Evolutionary conservation across 768 basidiomycete species (phyloP).

Genomic region (Clitopilus hobsonii): DNA sequence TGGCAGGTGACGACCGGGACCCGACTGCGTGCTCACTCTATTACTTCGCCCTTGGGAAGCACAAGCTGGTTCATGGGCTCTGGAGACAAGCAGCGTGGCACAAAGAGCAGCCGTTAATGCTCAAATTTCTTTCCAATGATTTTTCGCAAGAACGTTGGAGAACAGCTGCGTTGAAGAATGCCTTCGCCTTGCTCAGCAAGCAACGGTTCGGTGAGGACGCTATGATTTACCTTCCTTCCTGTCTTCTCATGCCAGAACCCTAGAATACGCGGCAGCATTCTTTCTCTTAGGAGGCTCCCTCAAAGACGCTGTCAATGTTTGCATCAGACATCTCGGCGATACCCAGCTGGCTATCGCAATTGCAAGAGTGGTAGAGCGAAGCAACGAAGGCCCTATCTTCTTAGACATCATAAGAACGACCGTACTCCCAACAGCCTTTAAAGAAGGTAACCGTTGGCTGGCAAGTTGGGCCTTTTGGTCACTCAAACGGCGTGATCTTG

Average conservation of each 20-base stretch:
- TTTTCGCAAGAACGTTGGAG: constrained; percentile 82
- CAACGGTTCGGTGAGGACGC: constrained; percentile 88
- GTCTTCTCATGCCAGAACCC: no score
- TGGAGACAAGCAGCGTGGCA: constrained; percentile 97
- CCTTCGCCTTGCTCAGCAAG: constrained; percentile 87
- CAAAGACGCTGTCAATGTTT: constrained; percentile 90
- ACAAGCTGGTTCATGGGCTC: constrained; percentile 86
- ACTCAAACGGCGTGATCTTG: constrained; percentile 79
- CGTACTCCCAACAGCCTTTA: constrained; percentile 82
- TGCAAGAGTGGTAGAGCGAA: constrained; percentile 79
- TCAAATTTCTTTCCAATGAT: constrained; percentile 90
- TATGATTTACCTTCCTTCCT: no score
- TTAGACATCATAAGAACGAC: constrained; percentile 63
- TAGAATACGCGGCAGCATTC: constrained; percentile 98
- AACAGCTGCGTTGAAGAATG: constrained; percentile 94
- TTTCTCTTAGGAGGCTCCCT: constrained; percentile 87
- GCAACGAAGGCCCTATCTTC: constrained; percentile 77
- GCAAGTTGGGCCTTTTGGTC: constrained; percentile 97
- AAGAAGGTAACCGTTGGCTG: constrained; percentile 87
- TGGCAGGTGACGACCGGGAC: constrained; percentile 82
- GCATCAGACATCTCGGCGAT: constrained; percentile 81
- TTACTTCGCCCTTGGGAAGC: constrained; percentile 93
- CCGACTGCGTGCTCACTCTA: constrained; percentile 86
- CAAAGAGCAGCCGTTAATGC: constrained; percentile 81
- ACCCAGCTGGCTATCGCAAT: constrained; percentile 88